Percentiles rank a stretch among this genome's conserved stretches.
Evolutionary conservation across 805 yeast species (phyloP).

Genomic region (Schwanniomyces vanrijiae): DNA sequence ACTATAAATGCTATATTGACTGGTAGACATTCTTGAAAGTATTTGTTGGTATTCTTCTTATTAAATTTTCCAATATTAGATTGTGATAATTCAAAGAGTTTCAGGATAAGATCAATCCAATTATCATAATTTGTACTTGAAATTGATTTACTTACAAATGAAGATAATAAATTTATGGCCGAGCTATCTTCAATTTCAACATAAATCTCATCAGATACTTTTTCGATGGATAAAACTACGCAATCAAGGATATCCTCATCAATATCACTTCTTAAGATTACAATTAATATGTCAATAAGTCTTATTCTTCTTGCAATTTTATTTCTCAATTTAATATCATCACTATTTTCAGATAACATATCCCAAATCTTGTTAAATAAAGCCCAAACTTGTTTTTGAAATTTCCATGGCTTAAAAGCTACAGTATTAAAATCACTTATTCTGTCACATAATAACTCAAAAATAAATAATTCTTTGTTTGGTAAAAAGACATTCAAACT

Average conservation of each 20-base stretch:
- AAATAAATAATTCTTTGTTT: constrained; percentile 50
- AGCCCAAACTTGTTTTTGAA: constrained; percentile 47
- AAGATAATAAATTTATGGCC: constrained; percentile 24
- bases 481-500: constrained; percentile 49
- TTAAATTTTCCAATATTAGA: constrained; percentile 21
- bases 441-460: constrained; percentile 62
- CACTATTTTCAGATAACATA: constrained; percentile 14
- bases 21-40: constrained; percentile 24
- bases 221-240: constrained; percentile 16
- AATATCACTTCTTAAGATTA: constrained; percentile 5
- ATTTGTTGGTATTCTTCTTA: constrained; percentile 30
- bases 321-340: constrained; percentile 43
- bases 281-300: constrained; percentile 33
- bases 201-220: constrained; percentile 23
- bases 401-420: constrained; percentile 43
- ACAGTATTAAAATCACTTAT: constrained; percentile 48
- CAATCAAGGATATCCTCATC: constrained; percentile 11
- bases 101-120: constrained; percentile 27
- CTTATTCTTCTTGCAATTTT: constrained; percentile 41
- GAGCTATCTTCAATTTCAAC: constrained; percentile 32
- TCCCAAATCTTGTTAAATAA: constrained; percentile 45
- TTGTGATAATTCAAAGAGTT: constrained; percentile 22
- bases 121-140: constrained; percentile 6
- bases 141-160: constrained; percentile 13
- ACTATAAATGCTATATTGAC: constrained; percentile 8